Base-by-base conservation (phyloP, 1,139 yeast genomes). In the Kurtzmaniella quercitrusa region DNA sequence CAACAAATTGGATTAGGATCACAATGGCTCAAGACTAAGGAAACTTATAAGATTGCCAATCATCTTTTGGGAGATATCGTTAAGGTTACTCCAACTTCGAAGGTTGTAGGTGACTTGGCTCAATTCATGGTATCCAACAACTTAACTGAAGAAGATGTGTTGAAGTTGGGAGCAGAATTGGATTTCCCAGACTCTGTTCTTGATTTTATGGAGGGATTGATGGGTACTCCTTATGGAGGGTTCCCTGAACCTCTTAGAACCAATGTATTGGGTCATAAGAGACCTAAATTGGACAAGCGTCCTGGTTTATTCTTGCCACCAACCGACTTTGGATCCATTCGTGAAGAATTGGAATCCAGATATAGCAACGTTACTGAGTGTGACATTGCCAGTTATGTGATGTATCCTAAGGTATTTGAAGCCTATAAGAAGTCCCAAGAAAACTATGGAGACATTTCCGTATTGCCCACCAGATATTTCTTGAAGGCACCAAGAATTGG, bases 191-290 rank as follows among this genome's bases (percentile, higher is more conserved):
- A 85, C 60, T 91, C 98, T 15, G 96, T 93, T 29, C 78, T 93
- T 62, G 98, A 94, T 70, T 93, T 93, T 77, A 90, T 93, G 81
- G 96, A 94, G 74, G 99, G 99, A 57, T 78, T 93, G 62, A 93
- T 94, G 90, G 99, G 99, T 62, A 93, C 93, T 58, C 99, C 99
- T 56, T 90, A 88, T 63, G 98, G 98, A 55, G 99, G 99, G 7
- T 93, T 94, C 95, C 98, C 98, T 44, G 99, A 93, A 70, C 98
- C 99, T 40, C 77, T 93, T 66, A 84, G 98, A 72, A 75, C 96
- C 40, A 87, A 91, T 63, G 79, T 93, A 50, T 81, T 93, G 62
- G 72, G 73, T 42, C 80, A 79, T 62, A 91, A 90, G 81, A 85
- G 99, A 70, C 84, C 87, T 68, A 89, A 90, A 70, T 81, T 93